phyloP scores from a whole-genome alignment of 2,329 filamentous ascomycete species.

The Xylariaceae sp. region DNA sequence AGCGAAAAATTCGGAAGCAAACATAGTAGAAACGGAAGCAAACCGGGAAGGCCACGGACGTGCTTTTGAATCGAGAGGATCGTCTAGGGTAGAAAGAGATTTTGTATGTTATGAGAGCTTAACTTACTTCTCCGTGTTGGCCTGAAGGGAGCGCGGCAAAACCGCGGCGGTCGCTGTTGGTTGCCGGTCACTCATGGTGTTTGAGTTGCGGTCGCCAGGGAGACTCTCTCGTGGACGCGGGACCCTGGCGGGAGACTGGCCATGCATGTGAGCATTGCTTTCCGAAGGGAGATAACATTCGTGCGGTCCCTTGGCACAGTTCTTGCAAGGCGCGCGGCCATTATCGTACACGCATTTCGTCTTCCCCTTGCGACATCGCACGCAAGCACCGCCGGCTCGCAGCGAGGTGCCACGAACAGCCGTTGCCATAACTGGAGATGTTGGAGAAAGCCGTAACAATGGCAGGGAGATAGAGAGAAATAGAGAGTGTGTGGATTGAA shows the following conservation, averaged over 20 bases:
- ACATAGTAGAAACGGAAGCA: too few relatives aligned
- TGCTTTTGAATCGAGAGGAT: too few relatives aligned
- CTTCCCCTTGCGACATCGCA: conserved; percentile 59
- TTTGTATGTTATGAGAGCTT: too few relatives aligned
- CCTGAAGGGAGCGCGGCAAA: conserved; percentile 41
- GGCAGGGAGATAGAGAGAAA: conserved; percentile 1
- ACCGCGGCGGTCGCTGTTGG: conserved; percentile 39
- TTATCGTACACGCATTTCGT: conserved; percentile 61
- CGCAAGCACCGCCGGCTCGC: conserved; percentile 55
- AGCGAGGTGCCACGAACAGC: conserved; percentile 54
- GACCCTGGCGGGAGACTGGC: conserved; percentile 51
- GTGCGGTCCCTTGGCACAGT: conserved; percentile 59
- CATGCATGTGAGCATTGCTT: conserved; percentile 54
- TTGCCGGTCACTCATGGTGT: conserved; percentile 39
- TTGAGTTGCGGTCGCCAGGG: conserved; percentile 46
- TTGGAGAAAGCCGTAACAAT: not conserved
- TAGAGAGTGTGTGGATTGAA: conserved; percentile 2
- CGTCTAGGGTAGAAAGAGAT: too few relatives aligned
- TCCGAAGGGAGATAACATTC: conserved; percentile 58
- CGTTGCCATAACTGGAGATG: conserved; percentile 40
- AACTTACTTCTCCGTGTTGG: conserved; percentile 53
- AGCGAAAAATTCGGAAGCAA: too few relatives aligned
- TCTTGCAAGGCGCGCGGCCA: conserved; percentile 56
- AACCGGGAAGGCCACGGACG: too few relatives aligned
- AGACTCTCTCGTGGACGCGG: conserved; percentile 50